phyloP scores from a whole-genome alignment of 1,284 basidiomycete genomes.

The Rhodotorula sp. region DNA sequence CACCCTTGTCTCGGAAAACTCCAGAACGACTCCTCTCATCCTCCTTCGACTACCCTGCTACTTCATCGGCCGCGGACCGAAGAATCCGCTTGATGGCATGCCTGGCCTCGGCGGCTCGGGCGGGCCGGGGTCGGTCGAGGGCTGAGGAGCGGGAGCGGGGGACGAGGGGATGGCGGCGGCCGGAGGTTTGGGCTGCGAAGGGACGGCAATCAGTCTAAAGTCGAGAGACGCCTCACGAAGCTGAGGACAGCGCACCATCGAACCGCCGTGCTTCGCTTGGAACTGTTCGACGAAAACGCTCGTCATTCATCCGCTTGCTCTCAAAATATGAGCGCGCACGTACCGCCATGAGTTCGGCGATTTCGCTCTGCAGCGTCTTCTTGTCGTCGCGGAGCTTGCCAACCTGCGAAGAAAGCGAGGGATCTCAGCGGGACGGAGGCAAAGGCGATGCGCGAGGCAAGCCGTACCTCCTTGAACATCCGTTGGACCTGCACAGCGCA shows the following conservation, averaged over 20 bases:
- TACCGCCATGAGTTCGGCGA: conserved; percentile 32
- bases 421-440: too few species aligned
- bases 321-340: background rate
- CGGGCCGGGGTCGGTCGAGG: background rate
- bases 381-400: conserved; percentile 38
- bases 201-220: background rate
- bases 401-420: conserved; percentile 11
- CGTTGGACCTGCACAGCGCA: conserved; percentile 22
- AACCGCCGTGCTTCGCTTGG: conserved; percentile 23
- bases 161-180: background rate
- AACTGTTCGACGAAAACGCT: background rate
- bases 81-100: conserved; percentile 11
- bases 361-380: conserved; percentile 29
- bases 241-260: background rate
- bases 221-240: background rate
- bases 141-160: background rate
- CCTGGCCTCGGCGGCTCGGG: background rate
- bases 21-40: too few species aligned
- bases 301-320: background rate
- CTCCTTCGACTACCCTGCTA: background rate
- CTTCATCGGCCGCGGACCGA: conserved; percentile 15
- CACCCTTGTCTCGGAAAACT: too few species aligned
- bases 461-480: conserved; percentile 36
- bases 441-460: background rate
- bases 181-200: background rate